Evolutionary conservation across 371 early-diverging fungal genomes (phyloP).

Genomic region (Smittium culicis): DNA sequence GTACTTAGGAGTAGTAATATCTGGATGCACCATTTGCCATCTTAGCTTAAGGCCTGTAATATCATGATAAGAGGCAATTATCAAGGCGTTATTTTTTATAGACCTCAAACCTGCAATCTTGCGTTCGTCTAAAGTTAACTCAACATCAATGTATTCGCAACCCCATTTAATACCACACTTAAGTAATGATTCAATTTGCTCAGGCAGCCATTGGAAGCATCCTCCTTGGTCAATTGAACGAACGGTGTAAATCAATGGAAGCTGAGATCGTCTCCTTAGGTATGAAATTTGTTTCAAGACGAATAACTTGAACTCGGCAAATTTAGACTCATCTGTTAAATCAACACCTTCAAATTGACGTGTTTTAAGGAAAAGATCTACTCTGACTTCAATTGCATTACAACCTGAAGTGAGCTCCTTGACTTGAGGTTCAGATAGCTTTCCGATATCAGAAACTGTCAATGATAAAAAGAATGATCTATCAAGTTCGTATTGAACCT

Average conservation of each 20-base stretch:
- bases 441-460: slow-evolving; percentile 58
- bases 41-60: slow-evolving; percentile 33
- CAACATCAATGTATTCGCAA: slow-evolving; percentile 89
- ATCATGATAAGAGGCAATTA: slow-evolving; percentile 88
- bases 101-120: background rate
- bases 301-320: slow-evolving; percentile 38
- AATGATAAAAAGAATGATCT: slow-evolving; percentile 77
- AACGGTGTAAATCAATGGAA: slow-evolving; percentile 90
- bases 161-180: slow-evolving; percentile 65
- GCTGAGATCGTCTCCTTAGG: slow-evolving; percentile 47
- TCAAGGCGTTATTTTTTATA: slow-evolving; percentile 34
- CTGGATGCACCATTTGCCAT: slow-evolving; percentile 16
- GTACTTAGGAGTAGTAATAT: slow-evolving; percentile 17
- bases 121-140: slow-evolving; percentile 38
- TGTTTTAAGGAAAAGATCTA: slow-evolving; percentile 56
- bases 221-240: slow-evolving; percentile 81
- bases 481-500: slow-evolving; percentile 30
- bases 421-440: slow-evolving; percentile 34
- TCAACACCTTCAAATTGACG: slow-evolving; percentile 25
- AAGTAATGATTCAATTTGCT: slow-evolving; percentile 47
- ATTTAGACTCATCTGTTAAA: slow-evolving; percentile 18
- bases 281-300: slow-evolving; percentile 64
- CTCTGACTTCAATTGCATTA: slow-evolving; percentile 86
- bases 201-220: slow-evolving; percentile 50
- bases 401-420: slow-evolving; percentile 55